Percentiles rank a stretch among this genome's conserved stretches.
Evolutionary conservation across 345 rosid species (phyloP).

Genomic region (Citrus australasica): DNA sequence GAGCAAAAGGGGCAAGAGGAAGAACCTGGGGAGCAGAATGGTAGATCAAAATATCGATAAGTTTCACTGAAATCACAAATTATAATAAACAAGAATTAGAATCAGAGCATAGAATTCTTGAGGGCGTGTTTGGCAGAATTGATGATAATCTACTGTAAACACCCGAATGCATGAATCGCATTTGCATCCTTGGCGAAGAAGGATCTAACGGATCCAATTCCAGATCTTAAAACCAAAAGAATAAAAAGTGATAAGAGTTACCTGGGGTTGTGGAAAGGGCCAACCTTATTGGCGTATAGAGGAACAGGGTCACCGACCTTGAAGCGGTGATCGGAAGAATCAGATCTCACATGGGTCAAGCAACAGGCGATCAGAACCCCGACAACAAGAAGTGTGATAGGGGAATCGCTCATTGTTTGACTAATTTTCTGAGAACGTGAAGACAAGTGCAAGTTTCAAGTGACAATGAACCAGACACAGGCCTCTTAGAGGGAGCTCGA

Average conservation of each 20-base stretch:
- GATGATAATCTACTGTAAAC: not conserved
- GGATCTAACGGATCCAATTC: not conserved
- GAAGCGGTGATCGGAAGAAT: constrained; percentile 34
- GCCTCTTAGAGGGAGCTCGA: too few species aligned
- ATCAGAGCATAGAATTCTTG: not conserved
- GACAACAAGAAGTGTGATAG: not conserved
- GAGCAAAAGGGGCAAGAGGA: not conserved
- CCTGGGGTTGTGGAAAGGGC: constrained; percentile 45
- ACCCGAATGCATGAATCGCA: not conserved
- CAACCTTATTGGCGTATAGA: constrained; percentile 35
- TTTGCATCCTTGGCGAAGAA: not conserved
- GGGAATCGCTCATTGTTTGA: not conserved
- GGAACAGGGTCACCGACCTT: constrained; percentile 31
- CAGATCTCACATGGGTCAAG: constrained; percentile 21
- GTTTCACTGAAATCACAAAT: constrained; percentile 37
- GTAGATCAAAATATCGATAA: constrained; percentile 53
- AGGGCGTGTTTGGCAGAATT: not conserved
- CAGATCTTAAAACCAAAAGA: not conserved
- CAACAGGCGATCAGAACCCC: not conserved
- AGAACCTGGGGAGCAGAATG: constrained; percentile 51
- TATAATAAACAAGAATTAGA: not conserved
- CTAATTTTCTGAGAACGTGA: not conserved
- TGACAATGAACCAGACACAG: not conserved
- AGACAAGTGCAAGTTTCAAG: not conserved
- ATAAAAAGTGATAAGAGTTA: not conserved